Percentiles rank a stretch among this genome's conserved stretches.
Conservation (phyloP, 768 basidiomycete genomes). For the Auriscalpium vulgare region DNA sequence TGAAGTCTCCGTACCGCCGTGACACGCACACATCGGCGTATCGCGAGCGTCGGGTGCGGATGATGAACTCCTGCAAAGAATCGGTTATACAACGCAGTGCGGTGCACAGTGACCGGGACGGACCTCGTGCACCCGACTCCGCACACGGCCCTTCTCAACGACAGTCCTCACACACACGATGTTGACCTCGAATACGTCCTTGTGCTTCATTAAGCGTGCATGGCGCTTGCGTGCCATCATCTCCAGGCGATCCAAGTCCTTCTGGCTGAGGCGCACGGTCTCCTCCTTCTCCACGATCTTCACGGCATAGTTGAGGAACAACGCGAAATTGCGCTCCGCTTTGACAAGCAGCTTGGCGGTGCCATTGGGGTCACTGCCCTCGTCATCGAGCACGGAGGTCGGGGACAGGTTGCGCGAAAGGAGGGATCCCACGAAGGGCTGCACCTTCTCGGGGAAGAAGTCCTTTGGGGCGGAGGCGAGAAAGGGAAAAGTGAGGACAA, state of each 20-base stretch:
- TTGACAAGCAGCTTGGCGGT: constrained; percentile 66
- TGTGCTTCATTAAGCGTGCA: constrained; percentile 36
- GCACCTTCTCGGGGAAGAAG: constrained; percentile 92
- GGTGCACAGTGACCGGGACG: constrained; percentile 19
- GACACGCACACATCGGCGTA: constrained; percentile 80
- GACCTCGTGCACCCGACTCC: constrained; percentile 85
- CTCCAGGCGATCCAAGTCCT: constrained; percentile 77
- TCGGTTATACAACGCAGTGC: not conserved
- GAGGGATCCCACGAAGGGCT: constrained; percentile 84
- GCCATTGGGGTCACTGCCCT: constrained; percentile 40
- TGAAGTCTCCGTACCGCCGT: constrained; percentile 92
- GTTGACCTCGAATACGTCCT: constrained; percentile 79
- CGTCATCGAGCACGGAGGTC: constrained; percentile 51
- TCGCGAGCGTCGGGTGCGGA: constrained; percentile 72
- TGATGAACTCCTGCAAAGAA: constrained; percentile 76
- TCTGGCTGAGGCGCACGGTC: constrained; percentile 81
- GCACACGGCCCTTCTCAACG: constrained; percentile 74
- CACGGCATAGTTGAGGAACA: constrained; percentile 76
- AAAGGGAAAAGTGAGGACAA: constrained; percentile 93
- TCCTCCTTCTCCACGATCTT: constrained; percentile 83
- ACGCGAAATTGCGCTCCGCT: constrained; percentile 74
- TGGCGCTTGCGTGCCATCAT: constrained; percentile 56
- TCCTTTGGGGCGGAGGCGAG: constrained; percentile 80
- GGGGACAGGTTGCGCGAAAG: constrained; percentile 72
- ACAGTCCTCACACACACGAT: constrained; percentile 83